phyloP scores from a whole-genome alignment of 2,329 filamentous ascomycete species.

The Pseudogymnoascus sp. region DNA sequence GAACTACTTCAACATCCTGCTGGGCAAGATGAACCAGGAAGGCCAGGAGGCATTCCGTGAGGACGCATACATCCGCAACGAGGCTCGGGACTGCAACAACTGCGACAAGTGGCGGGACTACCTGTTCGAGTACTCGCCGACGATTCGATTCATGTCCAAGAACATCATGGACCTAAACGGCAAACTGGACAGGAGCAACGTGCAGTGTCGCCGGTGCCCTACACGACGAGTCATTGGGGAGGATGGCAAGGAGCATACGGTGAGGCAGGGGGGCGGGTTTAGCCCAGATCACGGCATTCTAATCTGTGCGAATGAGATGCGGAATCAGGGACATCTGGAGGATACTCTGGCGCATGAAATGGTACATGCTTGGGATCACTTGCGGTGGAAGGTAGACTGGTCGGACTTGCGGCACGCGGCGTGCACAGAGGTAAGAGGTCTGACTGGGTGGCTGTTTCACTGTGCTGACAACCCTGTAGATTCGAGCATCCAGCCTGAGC shows the following conservation, averaged over 20 bases:
- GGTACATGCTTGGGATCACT: constrained; percentile 92
- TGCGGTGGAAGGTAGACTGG: constrained; percentile 86
- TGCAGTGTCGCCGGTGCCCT: constrained; percentile 74
- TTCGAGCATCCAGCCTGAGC: constrained; percentile 83
- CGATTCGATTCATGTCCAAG: constrained; percentile 78
- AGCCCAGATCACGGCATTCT: constrained; percentile 79
- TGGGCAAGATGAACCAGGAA: constrained; percentile 61
- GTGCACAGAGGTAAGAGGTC: constrained; percentile 71
- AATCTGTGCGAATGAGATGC: constrained; percentile 86
- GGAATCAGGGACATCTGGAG: constrained; percentile 73
- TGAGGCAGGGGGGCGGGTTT: constrained; percentile 70
- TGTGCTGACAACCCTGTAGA: constrained; percentile 44
- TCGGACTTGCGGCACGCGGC: constrained; percentile 78
- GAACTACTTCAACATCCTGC: constrained; percentile 79
- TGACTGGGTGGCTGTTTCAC: background rate
- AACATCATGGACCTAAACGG: constrained; percentile 76
- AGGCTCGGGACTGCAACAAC: constrained; percentile 68
- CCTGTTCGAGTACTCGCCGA: constrained; percentile 75
- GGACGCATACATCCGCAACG: constrained; percentile 66
- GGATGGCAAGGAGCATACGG: constrained; percentile 40
- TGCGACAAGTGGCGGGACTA: constrained; percentile 81
- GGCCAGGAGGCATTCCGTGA: constrained; percentile 71
- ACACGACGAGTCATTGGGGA: constrained; percentile 38
- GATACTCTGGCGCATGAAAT: constrained; percentile 96
- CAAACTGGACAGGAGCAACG: constrained; percentile 63